Conservation (phyloP, 768 basidiomycete genomes). For the Leccinum aurantiacum region DNA sequence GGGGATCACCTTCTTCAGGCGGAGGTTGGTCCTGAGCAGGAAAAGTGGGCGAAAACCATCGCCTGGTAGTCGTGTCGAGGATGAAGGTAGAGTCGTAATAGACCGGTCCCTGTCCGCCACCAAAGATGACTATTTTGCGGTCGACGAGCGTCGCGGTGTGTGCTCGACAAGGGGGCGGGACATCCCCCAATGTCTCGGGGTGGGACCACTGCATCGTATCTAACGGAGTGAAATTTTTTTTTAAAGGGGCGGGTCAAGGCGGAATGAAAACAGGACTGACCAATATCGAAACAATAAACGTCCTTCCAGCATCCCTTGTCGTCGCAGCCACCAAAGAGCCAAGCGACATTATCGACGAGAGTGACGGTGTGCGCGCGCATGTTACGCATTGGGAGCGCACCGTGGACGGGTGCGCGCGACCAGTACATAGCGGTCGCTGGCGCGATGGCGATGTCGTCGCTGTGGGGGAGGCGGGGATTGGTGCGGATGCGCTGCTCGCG, state of each 20-base stretch:
- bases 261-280: constrained; percentile 36
- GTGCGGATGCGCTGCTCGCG: constrained; percentile 41
- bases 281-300: constrained; percentile 83
- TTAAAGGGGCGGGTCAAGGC: not conserved
- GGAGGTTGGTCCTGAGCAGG: constrained; percentile 14
- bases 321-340: constrained; percentile 90
- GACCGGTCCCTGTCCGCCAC: constrained; percentile 78
- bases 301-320: constrained; percentile 73
- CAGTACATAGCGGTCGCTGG: constrained; percentile 83
- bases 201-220: constrained; percentile 91
- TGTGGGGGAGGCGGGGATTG: constrained; percentile 61
- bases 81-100: constrained; percentile 86
- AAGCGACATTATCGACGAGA: constrained; percentile 77
- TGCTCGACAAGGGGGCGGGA: constrained; percentile 81
- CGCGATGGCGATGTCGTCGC: constrained; percentile 54
- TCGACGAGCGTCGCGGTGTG: constrained; percentile 87
- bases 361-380: constrained; percentile 86
- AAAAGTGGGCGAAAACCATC: constrained; percentile 56
- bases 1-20: constrained; percentile 12
- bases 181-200: constrained; percentile 72
- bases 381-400: constrained; percentile 58
- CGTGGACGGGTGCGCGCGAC: constrained; percentile 81
- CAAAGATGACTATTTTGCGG: constrained; percentile 77
- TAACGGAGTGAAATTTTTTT: constrained; percentile 23
- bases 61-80: constrained; percentile 72